Evolutionary conservation across 148 eudicot genomes (phyloP), one percentile per base, ranked within the genome.

Genomic region (Polygonum maritimum): DNA sequence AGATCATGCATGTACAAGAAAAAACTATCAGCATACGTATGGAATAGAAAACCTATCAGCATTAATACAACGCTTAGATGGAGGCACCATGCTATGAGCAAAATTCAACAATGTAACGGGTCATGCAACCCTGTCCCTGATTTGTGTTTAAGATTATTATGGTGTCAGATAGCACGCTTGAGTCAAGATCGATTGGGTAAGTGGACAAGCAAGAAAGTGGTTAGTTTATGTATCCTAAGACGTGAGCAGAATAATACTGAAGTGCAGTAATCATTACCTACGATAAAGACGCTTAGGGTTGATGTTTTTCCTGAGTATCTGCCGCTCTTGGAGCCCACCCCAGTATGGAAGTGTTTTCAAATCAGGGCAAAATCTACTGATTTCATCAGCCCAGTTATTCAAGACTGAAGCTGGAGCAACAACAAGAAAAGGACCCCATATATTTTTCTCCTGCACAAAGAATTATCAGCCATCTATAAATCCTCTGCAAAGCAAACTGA

Each of bases 341-440:
- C 98, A 95, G 79, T 95, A 95, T 15, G 98, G 98, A 79, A 95
- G 97, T 41, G 89, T 85, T 83, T 90, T 95, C 81, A 95, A 76
- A 81, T 90, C 98, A 74, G 98, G 98, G 80, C 98, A 95, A 84
- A 95, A 95, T 78, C 90, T 96, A 78, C 94, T 84, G 78, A 95
- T 92, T 83, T 95, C 98, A 85, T 95, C 98, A 78, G 92, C 97
- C 98, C 98, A 95, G 78, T 95, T 95, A 81, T 88, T 95, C 87
- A 95, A 88, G 79, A 95, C 98, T 62, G 98, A 95, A 63, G 98
- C 94, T 76, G 98, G 98, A 63, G 98, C 98, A 87, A 92, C 97
- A 74, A 95, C 96, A 65, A 95, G 84, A 85, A 95, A 95, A 71
- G 98, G 98, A 13, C 98, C 98, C 98, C 98, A 95, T 78, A 92